Base-by-base conservation (phyloP, 2,329 filamentous ascomycete species). In the Colletotrichum sp. region DNA sequence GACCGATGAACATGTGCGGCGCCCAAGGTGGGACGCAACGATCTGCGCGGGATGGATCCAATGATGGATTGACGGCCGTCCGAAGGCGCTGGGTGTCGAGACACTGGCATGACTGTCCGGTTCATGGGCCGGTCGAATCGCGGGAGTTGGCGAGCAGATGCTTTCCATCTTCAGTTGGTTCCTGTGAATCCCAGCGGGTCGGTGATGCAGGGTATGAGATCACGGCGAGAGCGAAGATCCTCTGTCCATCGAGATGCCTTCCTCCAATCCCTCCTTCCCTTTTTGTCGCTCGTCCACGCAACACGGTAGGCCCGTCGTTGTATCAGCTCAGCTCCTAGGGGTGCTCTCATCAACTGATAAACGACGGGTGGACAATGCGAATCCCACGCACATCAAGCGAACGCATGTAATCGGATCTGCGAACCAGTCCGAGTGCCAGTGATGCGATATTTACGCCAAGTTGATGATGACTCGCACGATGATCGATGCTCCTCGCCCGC, bases 31-130 rank as follows among this genome's bases (percentile, higher is more conserved):
- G 44, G 62, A 72, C 22, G 39, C 24, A 26, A 52, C 44, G 73
- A 75, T 75, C 63, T 75, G 63, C 73, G 64, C 73, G 64, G 9
- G n/a, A 26, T 26, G 44, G 55, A 64, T 36, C 64, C 69, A 75
- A 72, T 64, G 32, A 64, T 57, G 57, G 34, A 30, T 16, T 64
- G 63, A 59, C 63, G 30, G 69, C 70, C 73, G 59, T 64, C 73
- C 32, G 57, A 73, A 75, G 63, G 69, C 32, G 16, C 32, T 24
- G 62, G n/a, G 39, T 32, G 57, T 55, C 69, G 69, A 63, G 63
- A 57, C 72, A 39, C 57, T 39, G 69, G 69, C 62, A 52, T 34
- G 39, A 48, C 70, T 62, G 24, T 30, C 62, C 55, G 18, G 62
- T 34, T 68, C 62, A 60, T 32, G 30, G 16, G 18, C 16, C 69